These are phyloP conservation scores for Senna tora DNA, from an alignment of 306 rosid genomes.

Conservation along the genomic window DNA sequence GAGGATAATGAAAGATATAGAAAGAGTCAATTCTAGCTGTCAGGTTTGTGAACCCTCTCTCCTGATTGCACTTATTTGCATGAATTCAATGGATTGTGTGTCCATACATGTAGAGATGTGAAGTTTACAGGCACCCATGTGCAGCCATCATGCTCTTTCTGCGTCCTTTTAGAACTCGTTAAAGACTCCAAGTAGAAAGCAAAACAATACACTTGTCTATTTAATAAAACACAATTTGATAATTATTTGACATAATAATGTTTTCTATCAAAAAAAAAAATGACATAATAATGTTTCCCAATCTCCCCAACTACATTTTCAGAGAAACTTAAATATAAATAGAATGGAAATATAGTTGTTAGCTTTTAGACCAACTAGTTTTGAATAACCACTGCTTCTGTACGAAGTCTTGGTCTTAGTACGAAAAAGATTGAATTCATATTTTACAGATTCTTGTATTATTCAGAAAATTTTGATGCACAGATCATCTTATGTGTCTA, in stretches of 20 bases:
- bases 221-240: background rate
- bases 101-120: background rate
- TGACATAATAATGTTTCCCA: background rate
- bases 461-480: background rate
- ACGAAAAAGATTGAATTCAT: background rate
- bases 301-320: background rate
- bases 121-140: conserved; percentile 16
- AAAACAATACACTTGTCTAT: conserved; percentile 2
- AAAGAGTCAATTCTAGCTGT: conserved; percentile 59
- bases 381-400: background rate
- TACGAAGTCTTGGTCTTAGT: conserved; percentile 18
- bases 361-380: background rate
- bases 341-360: conserved; percentile 8
- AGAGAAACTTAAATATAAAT: background rate
- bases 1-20: conserved; percentile 79
- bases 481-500: background rate
- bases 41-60: conserved; percentile 62
- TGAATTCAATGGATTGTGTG: conserved; percentile 14
- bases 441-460: conserved; percentile 17
- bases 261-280: too few relatives aligned
- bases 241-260: background rate
- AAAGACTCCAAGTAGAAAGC: background rate
- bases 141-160: background rate
- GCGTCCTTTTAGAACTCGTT: background rate
- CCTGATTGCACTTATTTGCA: background rate